Conservation (phyloP, 495 filamentous ascomycete species). For the Bathelium albidoporum region DNA sequence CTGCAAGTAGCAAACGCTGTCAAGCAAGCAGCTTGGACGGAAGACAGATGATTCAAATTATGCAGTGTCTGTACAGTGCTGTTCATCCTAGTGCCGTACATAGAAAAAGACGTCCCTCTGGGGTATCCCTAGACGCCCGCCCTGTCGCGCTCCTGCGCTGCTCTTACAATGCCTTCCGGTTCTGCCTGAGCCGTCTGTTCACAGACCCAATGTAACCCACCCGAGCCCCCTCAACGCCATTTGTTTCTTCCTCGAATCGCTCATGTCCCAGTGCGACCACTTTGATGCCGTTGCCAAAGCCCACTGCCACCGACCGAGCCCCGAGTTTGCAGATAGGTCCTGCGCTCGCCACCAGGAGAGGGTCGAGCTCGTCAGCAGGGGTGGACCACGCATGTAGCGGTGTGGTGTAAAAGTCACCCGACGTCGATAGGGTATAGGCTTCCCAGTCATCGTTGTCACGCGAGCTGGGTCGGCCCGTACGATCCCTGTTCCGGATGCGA, state of each 20-base stretch:
- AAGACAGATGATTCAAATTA: neutral
- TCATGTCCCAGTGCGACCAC: conserved; percentile 22
- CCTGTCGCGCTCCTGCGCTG: neutral
- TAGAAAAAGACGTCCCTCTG: neutral
- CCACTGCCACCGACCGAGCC: conserved; percentile 49
- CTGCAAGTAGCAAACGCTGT: too few relatives aligned
- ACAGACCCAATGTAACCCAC: neutral
- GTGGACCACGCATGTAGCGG: conserved; percentile 20
- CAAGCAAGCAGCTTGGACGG: too few relatives aligned
- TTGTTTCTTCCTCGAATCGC: neutral
- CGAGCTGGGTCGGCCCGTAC: conserved; percentile 14
- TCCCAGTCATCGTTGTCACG: conserved; percentile 44
- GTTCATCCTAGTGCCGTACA: neutral
- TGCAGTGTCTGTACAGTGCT: neutral
- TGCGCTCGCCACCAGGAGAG: conserved; percentile 46
- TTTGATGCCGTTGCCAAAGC: conserved; percentile 58
- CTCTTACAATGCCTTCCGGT: neutral
- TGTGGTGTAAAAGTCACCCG: conserved; percentile 33
- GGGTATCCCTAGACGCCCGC: neutral
- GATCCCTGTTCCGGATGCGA: neutral
- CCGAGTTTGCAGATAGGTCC: conserved; percentile 53
- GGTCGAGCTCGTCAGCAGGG: conserved; percentile 22
- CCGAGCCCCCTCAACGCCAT: neutral
- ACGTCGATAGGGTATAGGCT: conserved; percentile 49
- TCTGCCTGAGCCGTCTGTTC: neutral